Percentiles rank a stretch among this genome's conserved stretches.
Evolutionary conservation across 2,329 filamentous ascomycete species (phyloP).

Genomic region (Dendrostoma leiphaemia): DNA sequence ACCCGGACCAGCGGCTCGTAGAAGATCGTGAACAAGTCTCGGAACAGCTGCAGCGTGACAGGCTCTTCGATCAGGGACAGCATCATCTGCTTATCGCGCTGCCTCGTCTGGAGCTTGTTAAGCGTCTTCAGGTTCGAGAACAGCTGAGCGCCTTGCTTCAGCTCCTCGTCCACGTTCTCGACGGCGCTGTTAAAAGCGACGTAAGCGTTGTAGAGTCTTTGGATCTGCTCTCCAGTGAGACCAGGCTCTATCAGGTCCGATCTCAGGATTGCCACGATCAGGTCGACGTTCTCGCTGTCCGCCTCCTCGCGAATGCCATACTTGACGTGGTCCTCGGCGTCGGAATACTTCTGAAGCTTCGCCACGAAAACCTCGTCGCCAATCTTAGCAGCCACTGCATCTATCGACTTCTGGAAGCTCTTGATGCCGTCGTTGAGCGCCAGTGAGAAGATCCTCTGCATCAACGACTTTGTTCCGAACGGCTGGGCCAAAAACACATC

Average conservation of each 20-base stretch:
- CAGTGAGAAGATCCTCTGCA: slow-evolving; percentile 92
- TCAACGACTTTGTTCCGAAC: slow-evolving; percentile 82
- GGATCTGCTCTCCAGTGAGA: slow-evolving; percentile 72
- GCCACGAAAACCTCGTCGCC: slow-evolving; percentile 75
- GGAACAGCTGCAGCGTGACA: slow-evolving; percentile 93
- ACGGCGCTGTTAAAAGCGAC: slow-evolving; percentile 95
- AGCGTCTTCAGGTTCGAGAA: slow-evolving; percentile 96
- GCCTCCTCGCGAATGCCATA: slow-evolving; percentile 72
- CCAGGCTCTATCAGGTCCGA: slow-evolving; percentile 74
- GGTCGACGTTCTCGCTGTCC: slow-evolving; percentile 69
- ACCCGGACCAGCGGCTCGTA: slow-evolving; percentile 96
- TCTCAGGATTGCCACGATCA: slow-evolving; percentile 81
- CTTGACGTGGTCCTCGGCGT: slow-evolving; percentile 75
- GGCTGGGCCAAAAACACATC: slow-evolving; percentile 96
- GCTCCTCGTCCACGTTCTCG: slow-evolving; percentile 83
- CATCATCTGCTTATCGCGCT: slow-evolving; percentile 98
- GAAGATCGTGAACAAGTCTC: slow-evolving; percentile 96
- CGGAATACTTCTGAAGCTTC: slow-evolving; percentile 78
- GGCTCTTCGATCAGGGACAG: slow-evolving; percentile 91
- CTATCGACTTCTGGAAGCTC: slow-evolving; percentile 82
- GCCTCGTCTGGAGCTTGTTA: slow-evolving; percentile 84
- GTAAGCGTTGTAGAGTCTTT: slow-evolving; percentile 87
- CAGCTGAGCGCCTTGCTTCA: slow-evolving; percentile 84
- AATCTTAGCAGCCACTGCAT: slow-evolving; percentile 72
- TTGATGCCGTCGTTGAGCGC: slow-evolving; percentile 88